Evolutionary conservation across 352 stramenopile genomes (phyloP).

Genomic region (Phytophthora rubi): DNA sequence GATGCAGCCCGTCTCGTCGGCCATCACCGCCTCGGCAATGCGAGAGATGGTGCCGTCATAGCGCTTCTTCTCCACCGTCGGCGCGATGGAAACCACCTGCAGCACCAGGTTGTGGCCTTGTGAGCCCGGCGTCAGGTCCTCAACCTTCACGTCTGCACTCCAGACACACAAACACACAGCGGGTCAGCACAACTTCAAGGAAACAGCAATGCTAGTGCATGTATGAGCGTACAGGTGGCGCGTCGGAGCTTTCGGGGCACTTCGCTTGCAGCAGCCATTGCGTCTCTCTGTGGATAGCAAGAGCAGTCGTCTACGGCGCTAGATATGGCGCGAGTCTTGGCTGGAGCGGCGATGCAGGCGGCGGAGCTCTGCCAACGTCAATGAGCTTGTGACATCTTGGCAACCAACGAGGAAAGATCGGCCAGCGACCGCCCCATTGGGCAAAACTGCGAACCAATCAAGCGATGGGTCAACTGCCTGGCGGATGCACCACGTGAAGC

Average conservation of each 20-base stretch:
- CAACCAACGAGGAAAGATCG: constrained; percentile 44
- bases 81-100: constrained; percentile 67
- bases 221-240: constrained; percentile 45
- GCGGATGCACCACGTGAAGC: background rate
- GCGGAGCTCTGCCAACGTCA: constrained; percentile 23
- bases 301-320: constrained; percentile 2
- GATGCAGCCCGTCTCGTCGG: constrained; percentile 84
- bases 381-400: constrained; percentile 35
- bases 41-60: constrained; percentile 71
- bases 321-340: constrained; percentile 1
- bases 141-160: constrained; percentile 75
- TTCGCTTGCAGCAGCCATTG: constrained; percentile 36
- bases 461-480: background rate
- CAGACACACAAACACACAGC: background rate
- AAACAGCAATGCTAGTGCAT: constrained; percentile 3
- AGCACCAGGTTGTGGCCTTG: constrained; percentile 86
- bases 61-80: constrained; percentile 69
- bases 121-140: constrained; percentile 73
- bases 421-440: constrained; percentile 11
- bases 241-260: constrained; percentile 43
- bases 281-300: background rate
- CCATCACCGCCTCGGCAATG: constrained; percentile 78
- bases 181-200: background rate
- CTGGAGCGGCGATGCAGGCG: background rate
- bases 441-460: constrained; percentile 20